Base-by-base conservation (phyloP, 192 early-diverging fungal species). In the Coemansia sp. region DNA sequence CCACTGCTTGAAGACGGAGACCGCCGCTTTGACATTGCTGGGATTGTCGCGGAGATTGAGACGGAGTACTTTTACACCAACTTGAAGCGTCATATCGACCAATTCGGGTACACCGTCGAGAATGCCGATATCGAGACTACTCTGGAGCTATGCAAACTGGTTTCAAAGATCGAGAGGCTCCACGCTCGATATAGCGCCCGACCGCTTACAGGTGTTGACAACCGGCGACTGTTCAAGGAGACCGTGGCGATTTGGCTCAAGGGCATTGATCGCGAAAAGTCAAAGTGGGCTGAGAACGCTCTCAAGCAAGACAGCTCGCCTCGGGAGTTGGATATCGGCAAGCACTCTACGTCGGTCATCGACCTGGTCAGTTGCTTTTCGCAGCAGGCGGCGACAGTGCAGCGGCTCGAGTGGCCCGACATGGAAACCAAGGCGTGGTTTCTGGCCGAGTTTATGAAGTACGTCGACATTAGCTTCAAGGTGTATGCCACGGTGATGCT, bases 301-400 rank as follows among this genome's bases (percentile, higher is more conserved):
- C 76, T 85, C 46, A 75, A 73, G 65, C 71, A 75, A 49, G 84
- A 85, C 71, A 81, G 67, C 46, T 55, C 69, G 18, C 71, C 72
- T 13, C 76, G 49, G 12, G 76, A 73, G 63, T 59, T 80, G 60
- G 73, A 67, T 9, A 71, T 76, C 22, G 76, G 76, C 51, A 81
- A 82, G 68, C 84, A 85, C 52, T 87, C 86, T 36, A 80, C 86
- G 16, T 87, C 86, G 5, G 86, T 82, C 20, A 77, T 82, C 46
- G 86, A 87, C 24, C 47, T 87, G 51, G 41, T 79, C 51, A 77
- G 68, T 31, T 78, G 79, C 63, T 82, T 87, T 40, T 74, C 79
- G 40, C 78, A 82, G 72, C 86, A 84, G 13, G 79, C 72, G n/a
- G 71, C 73, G 9, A 76, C 69, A 27, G 57, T 75, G 27, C 73